Evolutionary conservation across 805 yeast species (phyloP).

Genomic region (Hagleromyces aurorensis): DNA sequence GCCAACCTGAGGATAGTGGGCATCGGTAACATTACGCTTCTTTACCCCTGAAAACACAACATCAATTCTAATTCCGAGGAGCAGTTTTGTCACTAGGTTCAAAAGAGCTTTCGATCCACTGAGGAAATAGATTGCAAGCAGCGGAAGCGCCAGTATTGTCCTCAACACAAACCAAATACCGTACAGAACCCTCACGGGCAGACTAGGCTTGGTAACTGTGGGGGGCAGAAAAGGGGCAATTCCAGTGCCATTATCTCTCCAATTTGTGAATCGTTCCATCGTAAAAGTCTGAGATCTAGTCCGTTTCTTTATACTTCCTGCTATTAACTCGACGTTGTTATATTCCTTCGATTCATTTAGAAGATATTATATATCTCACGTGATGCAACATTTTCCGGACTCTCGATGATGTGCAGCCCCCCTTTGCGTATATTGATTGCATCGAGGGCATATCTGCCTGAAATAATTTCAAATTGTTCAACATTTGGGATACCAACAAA

Average conservation of each 20-base stretch:
- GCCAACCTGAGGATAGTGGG: slow-evolving; percentile 32
- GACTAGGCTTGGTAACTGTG: slow-evolving; percentile 15
- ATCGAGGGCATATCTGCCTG: no score
- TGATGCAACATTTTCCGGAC: no score
- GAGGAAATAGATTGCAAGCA: slow-evolving; percentile 8
- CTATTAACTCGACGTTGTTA: no score
- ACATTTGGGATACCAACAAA: no score
- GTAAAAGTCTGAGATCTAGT: slow-evolving; percentile 2
- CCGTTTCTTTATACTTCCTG: slow-evolving; percentile 5
- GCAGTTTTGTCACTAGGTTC: slow-evolving; percentile 25
- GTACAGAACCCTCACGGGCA: slow-evolving; percentile 3
- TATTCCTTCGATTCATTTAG: no score
- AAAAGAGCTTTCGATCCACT: slow-evolving; percentile 9
- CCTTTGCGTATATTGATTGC: no score
- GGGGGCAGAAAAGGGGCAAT: slow-evolving; percentile 81
- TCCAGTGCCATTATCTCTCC: slow-evolving; percentile 91
- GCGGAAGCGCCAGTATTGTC: slow-evolving; percentile 15
- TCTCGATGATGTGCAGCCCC: no score
- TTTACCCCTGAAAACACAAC: slow-evolving; percentile 39
- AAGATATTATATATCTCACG: no score
- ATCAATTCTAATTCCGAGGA: slow-evolving; percentile 31
- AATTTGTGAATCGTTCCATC: slow-evolving; percentile 79
- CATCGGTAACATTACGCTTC: slow-evolving; percentile 24
- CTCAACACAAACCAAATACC: slow-evolving; percentile 11
- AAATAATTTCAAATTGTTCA: no score